Evolutionary conservation across 441 rosid genomes (phyloP).

Genomic region (California macrophylla): DNA sequence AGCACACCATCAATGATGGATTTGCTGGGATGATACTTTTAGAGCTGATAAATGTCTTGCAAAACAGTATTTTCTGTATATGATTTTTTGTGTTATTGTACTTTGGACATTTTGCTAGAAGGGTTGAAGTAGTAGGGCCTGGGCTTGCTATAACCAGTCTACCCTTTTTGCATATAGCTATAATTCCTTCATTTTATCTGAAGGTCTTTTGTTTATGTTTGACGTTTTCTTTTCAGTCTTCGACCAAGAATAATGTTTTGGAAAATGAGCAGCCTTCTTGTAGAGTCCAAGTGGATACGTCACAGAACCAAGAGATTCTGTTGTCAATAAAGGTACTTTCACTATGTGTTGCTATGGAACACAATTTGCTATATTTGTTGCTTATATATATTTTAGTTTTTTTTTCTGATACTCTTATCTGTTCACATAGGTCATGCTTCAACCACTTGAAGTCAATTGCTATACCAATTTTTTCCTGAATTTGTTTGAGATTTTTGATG

Average conservation of each 20-base stretch:
- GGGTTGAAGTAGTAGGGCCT: not conserved
- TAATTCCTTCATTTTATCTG: not conserved
- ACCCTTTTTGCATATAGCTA: not conserved
- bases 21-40: conserved; percentile 1
- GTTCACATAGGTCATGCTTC: conserved; percentile 48
- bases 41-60: not conserved
- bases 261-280: conserved; percentile 42
- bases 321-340: conserved; percentile 52
- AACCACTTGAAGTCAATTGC: conserved; percentile 49
- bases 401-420: conserved; percentile 10
- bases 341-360: conserved; percentile 11
- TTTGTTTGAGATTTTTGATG: conserved; percentile 38
- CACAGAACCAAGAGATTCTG: conserved; percentile 41
- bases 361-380: conserved; percentile 17
- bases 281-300: conserved; percentile 47
- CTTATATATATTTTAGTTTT: conserved; percentile 1
- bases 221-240: conserved; percentile 28
- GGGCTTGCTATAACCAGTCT: not conserved
- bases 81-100: conserved; percentile 1
- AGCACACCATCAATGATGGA: not conserved
- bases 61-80: not conserved
- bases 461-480: conserved; percentile 41
- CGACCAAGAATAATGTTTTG: conserved; percentile 27
- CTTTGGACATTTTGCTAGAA: not conserved
- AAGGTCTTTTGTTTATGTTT: conserved; percentile 1